Conservation (phyloP, 2,329 filamentous ascomycete genomes). For the Clathrospora elynae region DNA sequence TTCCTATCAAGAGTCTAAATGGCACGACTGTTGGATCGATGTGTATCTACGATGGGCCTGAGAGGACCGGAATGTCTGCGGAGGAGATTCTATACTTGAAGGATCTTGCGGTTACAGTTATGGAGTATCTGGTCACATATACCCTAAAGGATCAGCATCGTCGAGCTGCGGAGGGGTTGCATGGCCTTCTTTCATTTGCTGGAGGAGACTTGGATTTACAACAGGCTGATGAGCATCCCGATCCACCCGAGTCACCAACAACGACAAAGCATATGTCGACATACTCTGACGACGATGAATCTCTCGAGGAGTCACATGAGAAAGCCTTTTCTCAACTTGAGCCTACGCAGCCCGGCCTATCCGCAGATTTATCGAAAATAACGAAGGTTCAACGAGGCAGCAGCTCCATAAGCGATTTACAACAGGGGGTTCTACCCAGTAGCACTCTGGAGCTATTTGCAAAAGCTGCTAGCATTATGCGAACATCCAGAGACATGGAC, state of each 20-base stretch:
- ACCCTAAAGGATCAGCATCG: constrained; percentile 16
- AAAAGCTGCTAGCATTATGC: constrained; percentile 29
- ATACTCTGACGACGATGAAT: neutral
- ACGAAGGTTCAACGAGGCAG: neutral
- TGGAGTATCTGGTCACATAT: constrained; percentile 24
- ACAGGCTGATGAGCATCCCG: neutral
- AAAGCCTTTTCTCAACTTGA: neutral
- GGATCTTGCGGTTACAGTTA: constrained; percentile 25
- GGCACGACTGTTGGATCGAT: constrained; percentile 30
- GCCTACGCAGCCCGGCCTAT: neutral
- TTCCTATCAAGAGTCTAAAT: constrained; percentile 22
- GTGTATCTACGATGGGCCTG: constrained; percentile 27
- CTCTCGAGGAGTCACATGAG: neutral
- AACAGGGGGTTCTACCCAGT: constrained; percentile 21
- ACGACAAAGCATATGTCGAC: neutral
- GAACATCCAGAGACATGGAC: constrained; percentile 25
- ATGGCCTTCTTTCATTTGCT: constrained; percentile 27
- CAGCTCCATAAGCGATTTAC: constrained; percentile 16
- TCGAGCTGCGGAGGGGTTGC: constrained; percentile 21
- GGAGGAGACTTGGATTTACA: constrained; percentile 14
- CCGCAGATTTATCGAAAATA: neutral
- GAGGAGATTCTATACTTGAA: constrained; percentile 18
- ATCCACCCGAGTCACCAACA: neutral
- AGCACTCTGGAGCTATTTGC: constrained; percentile 25
- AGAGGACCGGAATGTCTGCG: constrained; percentile 16